These are phyloP conservation scores for Cordyceps javanica DNA, from an alignment of 2,329 filamentous ascomycete genomes.

Conservation along the genomic window DNA sequence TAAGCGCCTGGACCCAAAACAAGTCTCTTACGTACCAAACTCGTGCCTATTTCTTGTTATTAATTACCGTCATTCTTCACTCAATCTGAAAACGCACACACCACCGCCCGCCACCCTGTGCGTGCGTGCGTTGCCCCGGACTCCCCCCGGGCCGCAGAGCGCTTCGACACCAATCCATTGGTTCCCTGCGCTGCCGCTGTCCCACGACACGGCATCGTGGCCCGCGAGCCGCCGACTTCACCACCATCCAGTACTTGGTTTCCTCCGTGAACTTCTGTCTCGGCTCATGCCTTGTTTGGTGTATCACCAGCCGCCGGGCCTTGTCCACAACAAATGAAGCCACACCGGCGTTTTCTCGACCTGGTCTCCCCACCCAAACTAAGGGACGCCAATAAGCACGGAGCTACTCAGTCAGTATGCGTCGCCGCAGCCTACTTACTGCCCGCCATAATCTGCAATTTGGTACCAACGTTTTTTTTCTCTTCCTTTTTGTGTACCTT, in stretches of 20 bases:
- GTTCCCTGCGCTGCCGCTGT: not conserved
- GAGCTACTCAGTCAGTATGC: too few relatives aligned
- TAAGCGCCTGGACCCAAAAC: not conserved
- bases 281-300: not conserved
- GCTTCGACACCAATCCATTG: not conserved
- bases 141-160: not conserved
- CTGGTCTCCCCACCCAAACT: not conserved
- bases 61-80: not conserved
- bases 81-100: not conserved
- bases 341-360: not conserved
- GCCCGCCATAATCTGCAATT: not conserved
- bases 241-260: not conserved
- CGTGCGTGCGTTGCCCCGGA: not conserved
- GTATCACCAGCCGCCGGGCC: not conserved
- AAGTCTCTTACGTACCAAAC: not conserved
- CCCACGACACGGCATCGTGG: not conserved
- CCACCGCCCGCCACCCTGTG: not conserved
- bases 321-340: not conserved
- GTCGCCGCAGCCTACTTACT: not conserved
- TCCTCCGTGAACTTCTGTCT: not conserved
- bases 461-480: too few relatives aligned
- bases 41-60: not conserved
- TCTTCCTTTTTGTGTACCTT: not conserved
- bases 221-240: constrained; percentile 3
- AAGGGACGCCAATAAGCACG: not conserved